Conservation (phyloP, 768 basidiomycete genomes). For the Mycena rosella region DNA sequence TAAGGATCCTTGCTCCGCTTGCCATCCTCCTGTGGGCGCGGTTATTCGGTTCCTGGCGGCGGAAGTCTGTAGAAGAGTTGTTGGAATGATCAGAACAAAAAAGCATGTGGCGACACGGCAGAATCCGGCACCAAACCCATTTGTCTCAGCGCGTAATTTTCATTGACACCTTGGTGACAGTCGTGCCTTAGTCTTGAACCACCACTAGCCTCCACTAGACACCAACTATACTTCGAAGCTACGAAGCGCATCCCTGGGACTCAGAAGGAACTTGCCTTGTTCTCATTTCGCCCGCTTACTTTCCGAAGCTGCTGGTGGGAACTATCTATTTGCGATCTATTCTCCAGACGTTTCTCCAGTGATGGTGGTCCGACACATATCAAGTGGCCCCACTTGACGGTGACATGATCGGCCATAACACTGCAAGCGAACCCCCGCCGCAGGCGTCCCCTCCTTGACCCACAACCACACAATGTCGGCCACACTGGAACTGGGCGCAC, state of each 20-base stretch:
- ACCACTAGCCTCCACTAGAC: no score
- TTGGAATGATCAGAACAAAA: neutral
- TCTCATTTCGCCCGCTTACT: neutral
- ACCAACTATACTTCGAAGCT: no score
- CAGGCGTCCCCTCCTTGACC: conserved; percentile 9
- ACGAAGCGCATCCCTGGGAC: no score
- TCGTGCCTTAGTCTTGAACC: no score
- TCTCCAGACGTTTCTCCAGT: neutral
- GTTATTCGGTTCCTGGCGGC: no score
- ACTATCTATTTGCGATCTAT: neutral
- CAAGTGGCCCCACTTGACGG: conserved; percentile 1
- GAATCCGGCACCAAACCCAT: neutral
- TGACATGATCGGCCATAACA: conserved; percentile 20
- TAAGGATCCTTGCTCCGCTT: neutral
- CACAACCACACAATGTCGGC: conserved; percentile 24
- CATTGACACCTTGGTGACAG: neutral
- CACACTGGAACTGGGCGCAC: conserved; percentile 42
- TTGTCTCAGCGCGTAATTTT: neutral
- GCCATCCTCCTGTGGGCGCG: neutral
- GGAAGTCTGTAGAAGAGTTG: no score
- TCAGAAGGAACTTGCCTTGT: neutral
- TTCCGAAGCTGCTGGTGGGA: conserved; percentile 5
- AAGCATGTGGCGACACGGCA: neutral
- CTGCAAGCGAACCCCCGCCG: neutral
- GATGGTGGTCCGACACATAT: conserved; percentile 2